Evolutionary conservation across 2,329 filamentous ascomycete species (phyloP).

Genomic region (Arthrobotrys pseudoclavata): DNA sequence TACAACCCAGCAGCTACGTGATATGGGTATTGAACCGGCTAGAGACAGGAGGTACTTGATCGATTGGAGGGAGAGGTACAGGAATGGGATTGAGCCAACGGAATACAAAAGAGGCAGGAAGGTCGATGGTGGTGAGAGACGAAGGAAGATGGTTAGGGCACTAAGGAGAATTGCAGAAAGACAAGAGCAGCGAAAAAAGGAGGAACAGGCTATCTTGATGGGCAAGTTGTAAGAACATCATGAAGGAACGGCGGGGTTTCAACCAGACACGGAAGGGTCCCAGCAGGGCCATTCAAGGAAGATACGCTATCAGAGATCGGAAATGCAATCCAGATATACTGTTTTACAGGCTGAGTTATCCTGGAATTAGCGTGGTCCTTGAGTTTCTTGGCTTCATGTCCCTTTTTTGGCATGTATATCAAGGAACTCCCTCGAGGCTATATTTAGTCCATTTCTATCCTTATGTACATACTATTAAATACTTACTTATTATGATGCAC

Average conservation of each 20-base stretch:
- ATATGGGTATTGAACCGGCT: conserved; percentile 87
- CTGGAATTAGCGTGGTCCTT: not conserved
- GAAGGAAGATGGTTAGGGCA: conserved; percentile 85
- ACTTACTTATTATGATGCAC: not conserved
- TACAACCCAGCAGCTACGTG: conserved; percentile 80
- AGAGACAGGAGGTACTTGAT: conserved; percentile 86
- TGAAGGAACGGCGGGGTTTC: not conserved
- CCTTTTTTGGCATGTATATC: not conserved
- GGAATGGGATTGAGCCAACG: conserved; percentile 73
- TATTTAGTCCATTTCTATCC: not conserved
- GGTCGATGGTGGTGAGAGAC: conserved; percentile 95
- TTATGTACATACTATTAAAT: conserved; percentile 1
- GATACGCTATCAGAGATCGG: not conserved
- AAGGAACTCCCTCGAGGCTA: not conserved
- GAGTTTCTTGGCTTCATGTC: not conserved
- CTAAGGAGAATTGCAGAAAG: conserved; percentile 86
- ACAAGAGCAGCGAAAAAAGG: conserved; percentile 73
- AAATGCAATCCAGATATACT: not conserved
- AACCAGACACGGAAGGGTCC: not conserved
- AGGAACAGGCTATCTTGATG: conserved; percentile 45
- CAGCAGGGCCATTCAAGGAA: not conserved
- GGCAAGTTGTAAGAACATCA: conserved; percentile 11
- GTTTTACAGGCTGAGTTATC: not conserved
- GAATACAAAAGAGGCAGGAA: conserved; percentile 87
- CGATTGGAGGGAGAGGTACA: conserved; percentile 88